Evolutionary conservation across 2,329 filamentous ascomycete species (phyloP), one percentile per base, ranked within the genome.

Genomic region (Boeremia lycopersici): DNA sequence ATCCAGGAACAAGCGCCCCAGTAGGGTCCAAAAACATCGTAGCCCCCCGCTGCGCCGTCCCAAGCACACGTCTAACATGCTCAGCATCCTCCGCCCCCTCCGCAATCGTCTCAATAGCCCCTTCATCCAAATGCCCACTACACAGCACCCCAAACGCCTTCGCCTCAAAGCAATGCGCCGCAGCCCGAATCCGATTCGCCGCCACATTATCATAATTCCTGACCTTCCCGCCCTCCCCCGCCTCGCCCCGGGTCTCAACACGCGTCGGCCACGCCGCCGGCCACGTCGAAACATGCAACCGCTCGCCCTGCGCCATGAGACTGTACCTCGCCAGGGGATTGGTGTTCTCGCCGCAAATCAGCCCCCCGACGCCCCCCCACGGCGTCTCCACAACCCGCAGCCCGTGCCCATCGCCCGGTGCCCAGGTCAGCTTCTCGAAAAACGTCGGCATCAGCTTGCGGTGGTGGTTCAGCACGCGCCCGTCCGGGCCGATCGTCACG

Each of bases 321-420:
- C 76, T 60, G 36, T 81, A 85, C 12, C 81, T 67, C 1, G 82
- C 82, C 0, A 85, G 64, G 0, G 82, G 82, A 55, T 85, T 85
- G 0, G 81, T 84, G 43, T 85, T 85, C 65, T 85, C 83, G 2
- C 82, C 82, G 57, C 82, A 85, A 13, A 85, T 83, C 48, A 84
- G 63, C 4, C 68, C 73, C 0, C 81, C 82, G 9, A 84, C 75
- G 47, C 75, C 79, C 1, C 81, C 82, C 41, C 75, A 75, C 0
- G 58, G 52, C 0, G 79, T 82, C 0, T 82, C 73, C 0, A 78
- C 76, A 0, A 84, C 77, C 1, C 68, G 70, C 4, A 85, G 60
- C 0, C 82, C 82, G 26, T 78, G 51, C 0, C 82, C 82, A 60
- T 85, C 82, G 0, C 82, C 82, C 2, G 77, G 76, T 0, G 74